phyloP scores from a whole-genome alignment of 2,329 filamentous ascomycete genomes.

The Alternaria tenuissima region DNA sequence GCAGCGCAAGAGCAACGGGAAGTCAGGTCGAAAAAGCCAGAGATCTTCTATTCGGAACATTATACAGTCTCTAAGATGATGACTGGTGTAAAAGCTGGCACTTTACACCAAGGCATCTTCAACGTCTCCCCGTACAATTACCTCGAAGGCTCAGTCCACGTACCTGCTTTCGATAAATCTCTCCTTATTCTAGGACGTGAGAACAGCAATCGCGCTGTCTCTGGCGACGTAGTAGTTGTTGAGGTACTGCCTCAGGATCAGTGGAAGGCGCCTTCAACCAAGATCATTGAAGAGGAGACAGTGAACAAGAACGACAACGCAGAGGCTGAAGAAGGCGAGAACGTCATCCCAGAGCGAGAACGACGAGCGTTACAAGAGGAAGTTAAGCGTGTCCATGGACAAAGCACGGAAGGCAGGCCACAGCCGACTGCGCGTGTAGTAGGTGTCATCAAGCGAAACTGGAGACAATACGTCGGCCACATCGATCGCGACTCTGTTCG shows the following conservation, averaged over 20 bases:
- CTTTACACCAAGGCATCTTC: slow-evolving; percentile 93
- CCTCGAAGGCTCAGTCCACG: slow-evolving; percentile 89
- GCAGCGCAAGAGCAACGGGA: slow-evolving; percentile 75
- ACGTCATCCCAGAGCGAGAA: slow-evolving; percentile 88
- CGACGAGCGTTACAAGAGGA: slow-evolving; percentile 88
- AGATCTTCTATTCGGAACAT: slow-evolving; percentile 88
- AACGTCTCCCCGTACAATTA: slow-evolving; percentile 99
- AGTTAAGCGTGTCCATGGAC: slow-evolving; percentile 83
- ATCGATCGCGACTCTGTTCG: slow-evolving; percentile 87
- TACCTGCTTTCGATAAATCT: slow-evolving; percentile 87
- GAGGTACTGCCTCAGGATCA: slow-evolving; percentile 93
- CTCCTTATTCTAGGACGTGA: slow-evolving; percentile 89
- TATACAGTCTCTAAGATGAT: slow-evolving; percentile 89
- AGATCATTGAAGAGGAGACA: slow-evolving; percentile 93
- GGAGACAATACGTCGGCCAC: slow-evolving; percentile 97
- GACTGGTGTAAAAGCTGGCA: slow-evolving; percentile 88
- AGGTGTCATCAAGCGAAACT: slow-evolving; percentile 92
- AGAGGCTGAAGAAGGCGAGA: slow-evolving; percentile 75
- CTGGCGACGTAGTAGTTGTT: slow-evolving; percentile 91
- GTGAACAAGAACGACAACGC: slow-evolving; percentile 94
- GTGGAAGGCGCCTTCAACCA: slow-evolving; percentile 95
- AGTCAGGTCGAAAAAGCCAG: slow-evolving; percentile 69
- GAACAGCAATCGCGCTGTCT: slow-evolving; percentile 93
- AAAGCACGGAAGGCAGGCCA: slow-evolving; percentile 75
- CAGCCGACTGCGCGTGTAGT: slow-evolving; percentile 94